Conservation (phyloP, 1,139 yeast species). For the Insectozyma bohioensis region DNA sequence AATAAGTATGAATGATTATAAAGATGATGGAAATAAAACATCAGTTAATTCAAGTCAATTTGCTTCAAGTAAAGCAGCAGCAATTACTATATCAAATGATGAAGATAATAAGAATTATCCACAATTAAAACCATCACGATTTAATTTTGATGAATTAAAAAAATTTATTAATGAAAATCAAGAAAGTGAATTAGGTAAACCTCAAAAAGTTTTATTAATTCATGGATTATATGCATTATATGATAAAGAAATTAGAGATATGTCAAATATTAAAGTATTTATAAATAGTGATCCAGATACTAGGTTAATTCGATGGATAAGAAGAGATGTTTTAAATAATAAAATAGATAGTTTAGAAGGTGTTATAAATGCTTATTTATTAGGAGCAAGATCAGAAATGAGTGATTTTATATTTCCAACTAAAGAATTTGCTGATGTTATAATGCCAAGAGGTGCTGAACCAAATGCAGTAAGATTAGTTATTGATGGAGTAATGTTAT, state of each 20-base stretch:
- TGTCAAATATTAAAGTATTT: conserved; percentile 69
- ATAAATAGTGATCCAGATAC: conserved; percentile 88
- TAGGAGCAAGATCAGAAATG: conserved; percentile 74
- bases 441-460: conserved; percentile 75
- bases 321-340: conserved; percentile 38
- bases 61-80: conserved; percentile 27
- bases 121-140: conserved; percentile 40
- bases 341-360: conserved; percentile 36
- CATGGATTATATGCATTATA: conserved; percentile 83
- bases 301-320: conserved; percentile 73
- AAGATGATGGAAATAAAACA: conserved; percentile 14
- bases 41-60: conserved; percentile 17
- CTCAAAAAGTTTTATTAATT: conserved; percentile 51
- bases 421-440: conserved; percentile 75
- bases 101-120: conserved; percentile 19
- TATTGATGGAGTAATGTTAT: conserved; percentile 65
- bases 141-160: conserved; percentile 29
- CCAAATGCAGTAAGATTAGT: conserved; percentile 62
- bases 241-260: conserved; percentile 54
- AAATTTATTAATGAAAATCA: conserved; percentile 13
- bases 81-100: conserved; percentile 26
- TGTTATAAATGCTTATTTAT: conserved; percentile 61
- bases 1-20: conserved; percentile 40
- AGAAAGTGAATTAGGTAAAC: conserved; percentile 9
- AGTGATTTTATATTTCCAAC: conserved; percentile 72